Conservation (phyloP, 2,329 filamentous ascomycete genomes). For the Colletotrichum truncatum region DNA sequence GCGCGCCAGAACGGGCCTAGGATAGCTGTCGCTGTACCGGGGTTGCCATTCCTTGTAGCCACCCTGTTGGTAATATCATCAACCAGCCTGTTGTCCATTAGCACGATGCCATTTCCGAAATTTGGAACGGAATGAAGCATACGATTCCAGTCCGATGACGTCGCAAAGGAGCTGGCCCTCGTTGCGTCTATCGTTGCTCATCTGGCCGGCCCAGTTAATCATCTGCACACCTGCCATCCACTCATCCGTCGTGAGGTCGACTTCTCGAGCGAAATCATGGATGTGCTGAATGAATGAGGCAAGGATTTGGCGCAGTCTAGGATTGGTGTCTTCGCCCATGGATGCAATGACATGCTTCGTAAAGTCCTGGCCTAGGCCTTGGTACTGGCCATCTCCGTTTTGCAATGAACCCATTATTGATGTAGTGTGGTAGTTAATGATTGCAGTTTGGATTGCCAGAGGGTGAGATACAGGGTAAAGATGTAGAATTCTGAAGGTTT, state of each 20-base stretch:
- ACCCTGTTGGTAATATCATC: slow-evolving; percentile 83
- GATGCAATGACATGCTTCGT: slow-evolving; percentile 77
- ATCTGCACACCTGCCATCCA: slow-evolving; percentile 75
- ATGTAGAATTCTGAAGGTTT: no score
- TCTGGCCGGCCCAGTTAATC: slow-evolving; percentile 71
- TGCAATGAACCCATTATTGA: slow-evolving; percentile 23
- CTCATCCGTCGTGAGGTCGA: slow-evolving; percentile 82
- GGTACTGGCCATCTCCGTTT: slow-evolving; percentile 12
- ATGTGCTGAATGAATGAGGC: slow-evolving; percentile 75
- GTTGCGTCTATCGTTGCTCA: slow-evolving; percentile 74
- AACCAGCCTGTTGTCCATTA: slow-evolving; percentile 59
- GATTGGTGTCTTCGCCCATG: slow-evolving; percentile 76
- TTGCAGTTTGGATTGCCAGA: no score
- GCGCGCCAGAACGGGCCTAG: slow-evolving; percentile 87
- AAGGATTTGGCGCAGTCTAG: slow-evolving; percentile 75
- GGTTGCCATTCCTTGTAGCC: slow-evolving; percentile 52
- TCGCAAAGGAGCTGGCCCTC: slow-evolving; percentile 79
- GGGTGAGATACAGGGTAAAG: no score
- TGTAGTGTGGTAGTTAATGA: no score
- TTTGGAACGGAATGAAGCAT: slow-evolving; percentile 30
- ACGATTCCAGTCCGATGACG: slow-evolving; percentile 77
- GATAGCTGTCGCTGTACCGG: slow-evolving; percentile 78
- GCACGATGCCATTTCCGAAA: no score
- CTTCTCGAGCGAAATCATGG: slow-evolving; percentile 84
- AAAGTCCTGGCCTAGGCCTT: slow-evolving; percentile 60